These are phyloP conservation scores for Suillus subalutaceus DNA, from an alignment of 768 basidiomycete genomes.

Conservation along the genomic window DNA sequence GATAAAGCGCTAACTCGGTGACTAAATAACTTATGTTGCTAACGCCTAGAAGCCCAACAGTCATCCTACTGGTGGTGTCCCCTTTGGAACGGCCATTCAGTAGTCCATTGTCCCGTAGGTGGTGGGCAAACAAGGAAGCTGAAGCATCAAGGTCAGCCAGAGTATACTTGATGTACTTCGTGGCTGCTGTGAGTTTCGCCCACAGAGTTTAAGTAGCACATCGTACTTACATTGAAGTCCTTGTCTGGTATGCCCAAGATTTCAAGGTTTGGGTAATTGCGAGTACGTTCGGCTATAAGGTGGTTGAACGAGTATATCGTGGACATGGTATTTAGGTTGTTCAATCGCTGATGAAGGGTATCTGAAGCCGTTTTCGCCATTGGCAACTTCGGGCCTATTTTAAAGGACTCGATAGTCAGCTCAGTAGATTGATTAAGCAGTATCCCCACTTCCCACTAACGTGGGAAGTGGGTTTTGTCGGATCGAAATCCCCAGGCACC, in stretches of 20 bases:
- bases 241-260: constrained; percentile 30
- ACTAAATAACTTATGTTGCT: constrained; percentile 32
- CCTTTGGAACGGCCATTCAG: constrained; percentile 27
- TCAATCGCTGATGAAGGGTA: background rate
- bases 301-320: constrained; percentile 31
- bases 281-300: constrained; percentile 24
- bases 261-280: constrained; percentile 23
- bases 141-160: constrained; percentile 26
- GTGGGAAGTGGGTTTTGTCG: no score
- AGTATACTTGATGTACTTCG: constrained; percentile 30
- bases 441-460: background rate
- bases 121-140: constrained; percentile 29
- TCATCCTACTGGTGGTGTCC: constrained; percentile 26
- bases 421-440: constrained; percentile 7
- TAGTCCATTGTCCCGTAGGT: constrained; percentile 20
- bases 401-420: background rate
- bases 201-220: background rate
- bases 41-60: constrained; percentile 28
- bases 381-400: background rate
- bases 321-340: constrained; percentile 18
- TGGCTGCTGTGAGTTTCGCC: background rate
- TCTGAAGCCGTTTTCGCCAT: background rate
- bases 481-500: no score
- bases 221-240: constrained; percentile 19
- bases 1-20: constrained; percentile 28